Evolutionary conservation across 768 basidiomycete species (phyloP), one percentile per base, ranked within the genome.

Genomic region (Pholiota conissans): DNA sequence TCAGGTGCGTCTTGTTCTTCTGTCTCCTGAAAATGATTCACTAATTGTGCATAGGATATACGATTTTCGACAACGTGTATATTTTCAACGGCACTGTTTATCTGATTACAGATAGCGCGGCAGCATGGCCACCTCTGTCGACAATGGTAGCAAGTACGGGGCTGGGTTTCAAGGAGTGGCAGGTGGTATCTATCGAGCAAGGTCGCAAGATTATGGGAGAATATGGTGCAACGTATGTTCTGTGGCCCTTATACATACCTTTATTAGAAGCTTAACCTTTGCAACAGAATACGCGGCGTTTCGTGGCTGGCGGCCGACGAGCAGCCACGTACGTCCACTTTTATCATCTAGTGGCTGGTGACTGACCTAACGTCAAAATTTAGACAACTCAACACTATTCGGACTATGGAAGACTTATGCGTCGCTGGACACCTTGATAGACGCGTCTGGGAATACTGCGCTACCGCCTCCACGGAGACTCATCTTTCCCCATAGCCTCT

Each of bases 51-150:
- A 28, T 47, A 95, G 94, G 94, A 3, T 91, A 86, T 73, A 93
- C 90, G 0, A 82, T 94, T 42, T 75, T 95, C 55, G 91, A 95
- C 64, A 89, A 91, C 59, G 79, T 92, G n/a, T 83, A 89, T 65
- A 71, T 90, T n/a, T 76, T 81, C 63, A 85, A 89, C 61, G 85
- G 86, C 9, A 84, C 84, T 2, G 80, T 92, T 59, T 91, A 85
- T 69, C 70, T 95, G 57, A 86, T 95, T 32, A 83, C 87, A 3
- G 86, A 93, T 67, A 76, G 85, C 58, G 78, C 79, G 5, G 69
- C 77, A 1, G 72, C 75, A n/a, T 80, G 93, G 49, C 94, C 93
- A 0, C 57, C 79, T 1, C 67, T 86, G 29, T 69, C 69, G 4
- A 71, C 76, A 1, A 86, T 90, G 18, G 73, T 82, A 32, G 74